Evolutionary conservation across 1,139 yeast genomes (phyloP).

Genomic region (Hyphopichia burtonii): DNA sequence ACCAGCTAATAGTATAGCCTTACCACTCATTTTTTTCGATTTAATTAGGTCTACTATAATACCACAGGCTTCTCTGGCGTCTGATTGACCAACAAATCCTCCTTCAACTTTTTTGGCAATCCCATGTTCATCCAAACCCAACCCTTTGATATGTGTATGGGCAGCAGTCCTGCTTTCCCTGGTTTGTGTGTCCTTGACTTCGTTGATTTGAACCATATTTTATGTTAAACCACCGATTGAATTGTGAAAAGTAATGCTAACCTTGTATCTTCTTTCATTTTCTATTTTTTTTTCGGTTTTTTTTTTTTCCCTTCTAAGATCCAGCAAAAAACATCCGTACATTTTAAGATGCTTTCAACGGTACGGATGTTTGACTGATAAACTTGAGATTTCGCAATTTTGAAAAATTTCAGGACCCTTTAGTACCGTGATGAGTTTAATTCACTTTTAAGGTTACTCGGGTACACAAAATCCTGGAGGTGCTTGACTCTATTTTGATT

Average conservation of each 20-base stretch:
- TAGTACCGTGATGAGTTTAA: too few species aligned
- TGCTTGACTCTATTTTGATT: too few species aligned
- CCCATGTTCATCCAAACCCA: slow-evolving; percentile 91
- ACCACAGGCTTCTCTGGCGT: slow-evolving; percentile 98
- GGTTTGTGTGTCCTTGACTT: slow-evolving; percentile 61
- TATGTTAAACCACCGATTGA: neutral
- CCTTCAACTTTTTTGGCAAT: slow-evolving; percentile 82
- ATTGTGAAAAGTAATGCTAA: too few species aligned
- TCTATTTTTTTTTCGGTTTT: neutral
- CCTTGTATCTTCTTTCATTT: too few species aligned
- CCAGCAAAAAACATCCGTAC: too few species aligned
- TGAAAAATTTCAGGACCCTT: too few species aligned
- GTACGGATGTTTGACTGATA: too few species aligned
- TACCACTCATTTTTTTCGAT: slow-evolving; percentile 91
- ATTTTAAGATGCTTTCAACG: too few species aligned
- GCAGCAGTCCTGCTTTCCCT: slow-evolving; percentile 88
- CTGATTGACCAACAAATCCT: slow-evolving; percentile 92
- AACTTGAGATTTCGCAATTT: too few species aligned
- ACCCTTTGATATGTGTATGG: slow-evolving; percentile 94
- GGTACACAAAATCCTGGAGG: too few species aligned
- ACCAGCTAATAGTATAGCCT: slow-evolving; percentile 93
- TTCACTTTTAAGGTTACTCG: too few species aligned
- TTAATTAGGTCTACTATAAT: slow-evolving; percentile 91
- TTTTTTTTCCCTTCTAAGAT: too few species aligned
- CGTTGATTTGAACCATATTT: slow-evolving; percentile 79